Percentiles rank a stretch among this genome's conserved stretches.
Evolutionary conservation across 164 flowering plant species (phyloP).

Genomic region (Annona squamosa): DNA sequence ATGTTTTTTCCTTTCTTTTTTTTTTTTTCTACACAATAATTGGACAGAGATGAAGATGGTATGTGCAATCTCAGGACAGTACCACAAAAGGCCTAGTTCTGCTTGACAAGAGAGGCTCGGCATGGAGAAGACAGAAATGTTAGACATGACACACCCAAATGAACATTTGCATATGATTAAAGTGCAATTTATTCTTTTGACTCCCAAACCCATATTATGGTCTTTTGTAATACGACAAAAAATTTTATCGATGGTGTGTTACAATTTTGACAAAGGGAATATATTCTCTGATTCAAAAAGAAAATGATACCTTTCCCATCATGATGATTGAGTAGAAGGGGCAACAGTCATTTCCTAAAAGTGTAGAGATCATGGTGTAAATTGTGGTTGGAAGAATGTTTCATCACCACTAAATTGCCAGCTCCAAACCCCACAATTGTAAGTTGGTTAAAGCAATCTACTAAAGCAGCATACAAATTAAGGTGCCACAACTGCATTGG

Average conservation of each 20-base stretch:
- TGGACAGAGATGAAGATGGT: neutral
- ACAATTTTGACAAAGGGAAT: conserved; percentile 1
- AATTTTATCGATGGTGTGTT: neutral
- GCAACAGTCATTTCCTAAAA: conserved; percentile 1
- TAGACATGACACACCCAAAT: neutral
- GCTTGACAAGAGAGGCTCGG: neutral
- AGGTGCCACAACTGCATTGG: too few relatives aligned
- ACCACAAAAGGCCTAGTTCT: neutral
- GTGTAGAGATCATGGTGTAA: neutral
- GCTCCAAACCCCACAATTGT: neutral
- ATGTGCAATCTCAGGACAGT: neutral
- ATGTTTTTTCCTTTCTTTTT: too few relatives aligned
- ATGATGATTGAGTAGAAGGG: neutral
- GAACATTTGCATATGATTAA: neutral
- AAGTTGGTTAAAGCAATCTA: neutral
- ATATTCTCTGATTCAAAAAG: neutral
- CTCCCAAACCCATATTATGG: neutral
- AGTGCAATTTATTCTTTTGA: neutral
- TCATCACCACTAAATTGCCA: neutral
- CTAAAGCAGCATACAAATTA: neutral
- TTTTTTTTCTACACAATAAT: too few relatives aligned
- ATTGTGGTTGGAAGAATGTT: neutral
- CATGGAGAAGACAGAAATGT: neutral
- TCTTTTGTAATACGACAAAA: neutral
- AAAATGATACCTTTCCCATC: neutral